phyloP scores from a whole-genome alignment of 2,329 filamentous ascomycete genomes.

The Alternaria infectoria region DNA sequence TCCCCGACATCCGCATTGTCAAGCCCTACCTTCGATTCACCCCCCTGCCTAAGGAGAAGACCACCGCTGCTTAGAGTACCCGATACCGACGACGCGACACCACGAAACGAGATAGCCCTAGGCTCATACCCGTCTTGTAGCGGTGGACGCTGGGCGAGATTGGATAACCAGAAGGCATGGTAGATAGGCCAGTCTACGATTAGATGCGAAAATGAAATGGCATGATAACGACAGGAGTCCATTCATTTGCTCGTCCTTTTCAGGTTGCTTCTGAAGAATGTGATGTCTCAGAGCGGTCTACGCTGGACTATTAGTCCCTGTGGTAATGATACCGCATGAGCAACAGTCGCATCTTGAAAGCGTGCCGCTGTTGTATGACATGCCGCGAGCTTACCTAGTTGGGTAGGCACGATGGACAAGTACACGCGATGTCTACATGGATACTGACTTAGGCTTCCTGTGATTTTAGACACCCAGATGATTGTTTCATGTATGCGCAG shows the following conservation, averaged over 20 bases:
- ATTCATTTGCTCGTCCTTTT: background rate
- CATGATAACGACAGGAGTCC: background rate
- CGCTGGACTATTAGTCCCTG: background rate
- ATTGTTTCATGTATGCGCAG: background rate
- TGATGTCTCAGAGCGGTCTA: background rate
- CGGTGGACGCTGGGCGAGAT: background rate
- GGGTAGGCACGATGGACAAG: background rate
- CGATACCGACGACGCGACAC: background rate
- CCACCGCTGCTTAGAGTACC: conserved; percentile 49
- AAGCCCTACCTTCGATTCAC: conserved; percentile 69
- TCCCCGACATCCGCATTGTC: conserved; percentile 66
- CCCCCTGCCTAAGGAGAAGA: conserved; percentile 65
- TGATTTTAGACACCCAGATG: background rate
- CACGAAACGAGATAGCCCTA: background rate
- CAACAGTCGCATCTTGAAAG: background rate
- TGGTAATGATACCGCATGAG: background rate
- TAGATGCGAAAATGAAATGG: background rate
- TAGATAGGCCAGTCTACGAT: background rate
- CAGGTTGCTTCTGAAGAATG: background rate
- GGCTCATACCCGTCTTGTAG: background rate
- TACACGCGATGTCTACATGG: background rate
- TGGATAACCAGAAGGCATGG: background rate
- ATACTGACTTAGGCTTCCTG: background rate
- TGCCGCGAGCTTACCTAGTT: background rate
- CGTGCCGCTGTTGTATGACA: background rate